Evolutionary conservation across 164 flowering plant species (phyloP), one percentile per base, ranked within the genome.

Genomic region (Aristolochia contorta): DNA sequence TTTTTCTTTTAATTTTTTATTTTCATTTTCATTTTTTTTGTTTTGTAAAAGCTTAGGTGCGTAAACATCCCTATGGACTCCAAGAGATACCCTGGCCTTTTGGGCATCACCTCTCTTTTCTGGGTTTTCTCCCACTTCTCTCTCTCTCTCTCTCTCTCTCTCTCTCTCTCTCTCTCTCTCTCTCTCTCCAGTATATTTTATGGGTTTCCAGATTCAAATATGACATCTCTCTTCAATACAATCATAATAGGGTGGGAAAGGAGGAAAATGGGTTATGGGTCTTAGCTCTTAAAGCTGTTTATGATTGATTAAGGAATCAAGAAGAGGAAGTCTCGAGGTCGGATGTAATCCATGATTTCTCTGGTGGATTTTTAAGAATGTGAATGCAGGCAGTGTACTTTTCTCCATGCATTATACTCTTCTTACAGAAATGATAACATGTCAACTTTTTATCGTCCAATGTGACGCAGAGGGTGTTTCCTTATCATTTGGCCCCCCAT

Each of bases 81-180:
- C 58, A 18, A 56, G 58, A 56, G 58, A 56, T 56, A 56, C 53
- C 20, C 20, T n/a, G n/a, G n/a, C n/a, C n/a, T 6, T 49, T 19
- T 49, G 12, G 53, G n/a, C 20, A 49, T 49, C 22, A 18, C 4
- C 53, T 49, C 53, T 27, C 2, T 5, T 27, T 27, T 27, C 30
- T n/a, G n/a, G n/a, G n/a, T n/a, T n/a, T n/a, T 27, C 30, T 27
- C 30, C 30, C 30, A 27, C 5, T 5, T 27, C 30, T 27, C 30
- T 27, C 30, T 27, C 30, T 27, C 30, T 27, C 30, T 27, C 30
- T 27, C 30, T 27, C 30, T 27, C 30, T 27, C 30, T 27, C 30
- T 27, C 30, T 27, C 30, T 27, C 30, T 27, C 30, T 27, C 30
- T 27, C 30, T 27, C 30, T 27, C 30, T 5, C 5, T 27, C 5